Evolutionary conservation across 225 moss, liverwort and hornwort genomes (phyloP).

Genomic region (Takakia lepidozioides): DNA sequence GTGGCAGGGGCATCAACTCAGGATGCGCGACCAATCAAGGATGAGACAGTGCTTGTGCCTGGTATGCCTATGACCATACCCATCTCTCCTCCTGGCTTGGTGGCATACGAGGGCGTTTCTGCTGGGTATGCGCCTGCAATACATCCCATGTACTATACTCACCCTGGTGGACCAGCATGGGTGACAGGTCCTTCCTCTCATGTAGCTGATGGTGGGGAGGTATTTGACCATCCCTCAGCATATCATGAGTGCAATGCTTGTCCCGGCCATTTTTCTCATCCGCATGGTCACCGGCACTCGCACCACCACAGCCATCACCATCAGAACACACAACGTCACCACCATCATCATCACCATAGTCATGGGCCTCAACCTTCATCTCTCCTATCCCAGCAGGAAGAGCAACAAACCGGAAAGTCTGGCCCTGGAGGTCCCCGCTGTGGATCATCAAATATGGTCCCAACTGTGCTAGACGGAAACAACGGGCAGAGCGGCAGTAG

Average conservation of each 20-base stretch:
- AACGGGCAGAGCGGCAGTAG: constrained; percentile 78
- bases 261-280: constrained; percentile 37
- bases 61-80: constrained; percentile 56
- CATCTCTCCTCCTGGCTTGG: constrained; percentile 57
- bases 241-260: constrained; percentile 45
- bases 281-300: constrained; percentile 33
- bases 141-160: constrained; percentile 73
- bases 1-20: constrained; percentile 27
- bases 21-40: constrained; percentile 42
- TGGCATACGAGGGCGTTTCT: constrained; percentile 61
- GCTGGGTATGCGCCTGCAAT: constrained; percentile 52
- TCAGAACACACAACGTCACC: constrained; percentile 36
- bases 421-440: constrained; percentile 57
- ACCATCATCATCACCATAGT: constrained; percentile 35
- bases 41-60: constrained; percentile 46
- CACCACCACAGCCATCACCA: constrained; percentile 29
- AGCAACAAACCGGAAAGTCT: constrained; percentile 52
- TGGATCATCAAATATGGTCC: constrained; percentile 47
- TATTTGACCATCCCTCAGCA: constrained; percentile 41
- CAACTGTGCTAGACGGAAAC: constrained; percentile 19
- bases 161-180: constrained; percentile 54
- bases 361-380: constrained; percentile 29
- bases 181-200: constrained; percentile 37
- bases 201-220: constrained; percentile 49
- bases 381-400: constrained; percentile 39